Base-by-base conservation (phyloP, 106 monocot genomes). In the Posidonia australis region DNA sequence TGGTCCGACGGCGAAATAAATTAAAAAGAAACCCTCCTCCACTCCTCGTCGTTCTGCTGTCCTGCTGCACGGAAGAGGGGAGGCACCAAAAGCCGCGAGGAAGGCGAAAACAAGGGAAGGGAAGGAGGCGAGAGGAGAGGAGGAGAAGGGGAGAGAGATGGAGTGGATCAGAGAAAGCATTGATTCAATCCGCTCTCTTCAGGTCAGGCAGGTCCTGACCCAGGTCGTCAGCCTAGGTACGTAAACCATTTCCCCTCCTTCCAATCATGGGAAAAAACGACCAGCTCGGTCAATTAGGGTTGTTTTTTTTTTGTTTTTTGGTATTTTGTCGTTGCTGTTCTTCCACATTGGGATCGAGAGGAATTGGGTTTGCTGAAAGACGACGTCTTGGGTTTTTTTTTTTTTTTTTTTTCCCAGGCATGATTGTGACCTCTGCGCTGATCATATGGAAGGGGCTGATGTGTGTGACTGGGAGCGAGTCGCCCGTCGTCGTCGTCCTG, bases 181-280 rank as follows among this genome's bases (percentile, higher is more conserved):
- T 68, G 84, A 84, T 46, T 82, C 84, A 25, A 82, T 89, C 55
- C 73, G 82, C 11, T 89, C 84, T 57, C 16, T 84, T 13, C 81
- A 82, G 69, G 73, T 79, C 77, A 53, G 88, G 60, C 84, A 79
- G 5, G 61, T 79, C 49, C 72, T 89, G 51, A 75, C 79, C 23
- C 89, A 89, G 63, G 69, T 67, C 60, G 70, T 85, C 55, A 85
- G 78, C 72, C 82, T 89, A 26, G 89, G 84, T 82, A 23, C 32
- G 72, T 64, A 22, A 27, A 16, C 0, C 19, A n/a, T 45, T 23
- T 32, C 52, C n/a, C 22, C 49, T 19, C 16, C 42, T 41, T n/a
- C 16, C 20, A 9, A 17, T 61, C 22, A n/a, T n/a, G n/a, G n/a
- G n/a, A n/a, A n/a, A n/a, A n/a, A n/a, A n/a, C n/a, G n/a, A n/a